These are phyloP conservation scores for Glebionis coronaria DNA, from an alignment of 129 eudicot genomes.

Conservation along the genomic window DNA sequence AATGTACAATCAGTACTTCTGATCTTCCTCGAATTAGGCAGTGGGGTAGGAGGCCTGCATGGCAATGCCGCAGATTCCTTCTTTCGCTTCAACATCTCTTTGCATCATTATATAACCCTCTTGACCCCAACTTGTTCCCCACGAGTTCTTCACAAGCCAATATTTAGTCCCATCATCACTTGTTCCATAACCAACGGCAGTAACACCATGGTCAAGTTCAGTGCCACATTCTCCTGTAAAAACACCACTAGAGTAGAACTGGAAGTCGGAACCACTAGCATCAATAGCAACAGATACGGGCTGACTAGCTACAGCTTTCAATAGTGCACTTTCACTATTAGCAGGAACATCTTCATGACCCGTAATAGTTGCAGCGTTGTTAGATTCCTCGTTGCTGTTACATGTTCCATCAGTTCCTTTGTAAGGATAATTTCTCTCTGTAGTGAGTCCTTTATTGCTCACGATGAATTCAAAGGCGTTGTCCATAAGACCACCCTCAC, in stretches of 20 bases:
- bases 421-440: constrained; percentile 29
- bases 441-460: constrained; percentile 18
- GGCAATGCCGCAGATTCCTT: constrained; percentile 35
- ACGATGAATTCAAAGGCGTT: constrained; percentile 27
- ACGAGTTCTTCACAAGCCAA: constrained; percentile 34
- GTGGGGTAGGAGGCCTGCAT: constrained; percentile 34
- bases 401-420: constrained; percentile 24
- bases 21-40: constrained; percentile 4
- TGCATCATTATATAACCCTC: constrained; percentile 36
- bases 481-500: constrained; percentile 29
- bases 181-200: constrained; percentile 31
- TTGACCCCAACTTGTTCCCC: constrained; percentile 37
- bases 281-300: constrained; percentile 38
- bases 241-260: constrained; percentile 27
- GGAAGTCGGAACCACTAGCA: constrained; percentile 36
- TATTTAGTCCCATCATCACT: constrained; percentile 34
- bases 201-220: constrained; percentile 33
- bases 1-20: not conserved
- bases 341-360: constrained; percentile 34
- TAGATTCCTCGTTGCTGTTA: constrained; percentile 22
- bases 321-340: constrained; percentile 30
- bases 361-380: constrained; percentile 25
- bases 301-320: constrained; percentile 35
- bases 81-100: constrained; percentile 27
- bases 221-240: constrained; percentile 35